Percentiles rank a stretch among this genome's conserved stretches.
Conservation (phyloP, 2,329 filamentous ascomycete species). For the Ustilaginoidea virens region DNA sequence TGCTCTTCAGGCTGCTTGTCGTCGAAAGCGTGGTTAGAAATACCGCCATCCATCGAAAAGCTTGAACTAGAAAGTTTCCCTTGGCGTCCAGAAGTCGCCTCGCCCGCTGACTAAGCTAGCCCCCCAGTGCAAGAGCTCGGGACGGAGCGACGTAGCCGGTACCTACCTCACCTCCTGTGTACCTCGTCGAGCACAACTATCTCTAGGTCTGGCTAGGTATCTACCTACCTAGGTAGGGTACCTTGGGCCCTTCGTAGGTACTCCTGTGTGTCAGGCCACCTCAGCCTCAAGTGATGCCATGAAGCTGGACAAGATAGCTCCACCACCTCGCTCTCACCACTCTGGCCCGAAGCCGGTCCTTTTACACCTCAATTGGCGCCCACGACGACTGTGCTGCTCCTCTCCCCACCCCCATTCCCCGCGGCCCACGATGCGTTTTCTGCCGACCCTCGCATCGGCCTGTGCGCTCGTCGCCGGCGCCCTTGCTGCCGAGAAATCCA, state of each 20-base stretch:
- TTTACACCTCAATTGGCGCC: slow-evolving; percentile 5
- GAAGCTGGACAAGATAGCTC: slow-evolving; percentile 8
- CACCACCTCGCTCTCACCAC: slow-evolving; percentile 3
- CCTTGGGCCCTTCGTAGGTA: neutral
- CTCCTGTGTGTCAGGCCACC: slow-evolving; percentile 14
- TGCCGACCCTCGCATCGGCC: slow-evolving; percentile 46
- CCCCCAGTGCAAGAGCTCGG: too few relatives aligned
- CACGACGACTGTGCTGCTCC: slow-evolving; percentile 3
- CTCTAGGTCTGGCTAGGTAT: too few relatives aligned
- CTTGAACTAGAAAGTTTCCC: too few relatives aligned
- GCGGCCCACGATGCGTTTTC: slow-evolving; percentile 47
- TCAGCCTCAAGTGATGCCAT: slow-evolving; percentile 17
- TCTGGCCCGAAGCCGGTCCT: slow-evolving; percentile 1
- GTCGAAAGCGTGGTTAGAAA: too few relatives aligned
- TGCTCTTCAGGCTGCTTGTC: too few relatives aligned
- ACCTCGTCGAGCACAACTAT: too few relatives aligned
- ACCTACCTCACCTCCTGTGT: too few relatives aligned
- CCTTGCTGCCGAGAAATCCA: slow-evolving; percentile 48
- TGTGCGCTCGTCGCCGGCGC: slow-evolving; percentile 45
- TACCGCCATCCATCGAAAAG: too few relatives aligned
- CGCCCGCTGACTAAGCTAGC: too few relatives aligned
- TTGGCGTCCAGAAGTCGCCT: too few relatives aligned
- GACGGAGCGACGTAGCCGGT: too few relatives aligned
- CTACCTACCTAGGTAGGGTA: too few relatives aligned
- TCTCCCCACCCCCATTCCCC: neutral